These are phyloP conservation scores for Lepraria neglecta DNA, from an alignment of 495 filamentous ascomycete genomes.

Conservation along the genomic window DNA sequence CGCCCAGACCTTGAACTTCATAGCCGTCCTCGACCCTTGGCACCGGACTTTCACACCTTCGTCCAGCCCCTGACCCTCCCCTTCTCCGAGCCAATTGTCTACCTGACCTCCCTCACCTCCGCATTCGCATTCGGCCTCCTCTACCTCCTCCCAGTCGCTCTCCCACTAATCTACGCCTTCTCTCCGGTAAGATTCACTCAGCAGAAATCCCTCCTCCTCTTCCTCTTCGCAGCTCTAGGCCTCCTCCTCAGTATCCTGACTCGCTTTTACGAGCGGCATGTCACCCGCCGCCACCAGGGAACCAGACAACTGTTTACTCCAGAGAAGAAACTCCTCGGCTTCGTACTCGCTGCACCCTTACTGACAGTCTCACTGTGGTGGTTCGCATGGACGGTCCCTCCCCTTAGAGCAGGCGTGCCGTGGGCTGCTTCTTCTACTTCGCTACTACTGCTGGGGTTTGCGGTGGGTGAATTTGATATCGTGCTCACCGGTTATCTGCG, in stretches of 20 bases:
- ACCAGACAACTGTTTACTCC: background rate
- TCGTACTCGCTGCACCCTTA: background rate
- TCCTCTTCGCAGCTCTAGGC: background rate
- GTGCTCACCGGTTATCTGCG: background rate
- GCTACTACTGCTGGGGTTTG: background rate
- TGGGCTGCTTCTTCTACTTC: background rate
- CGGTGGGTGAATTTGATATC: background rate
- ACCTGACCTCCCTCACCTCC: background rate
- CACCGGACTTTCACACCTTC: background rate
- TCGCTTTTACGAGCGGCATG: background rate
- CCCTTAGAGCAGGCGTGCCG: background rate
- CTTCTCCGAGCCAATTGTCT: conserved; percentile 1
- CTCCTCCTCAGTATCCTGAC: conserved; percentile 6
- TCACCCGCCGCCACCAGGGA: too few relatives aligned
- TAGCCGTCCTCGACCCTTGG: background rate
- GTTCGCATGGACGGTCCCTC: conserved; percentile 7
- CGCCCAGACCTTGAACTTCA: conserved; percentile 1
- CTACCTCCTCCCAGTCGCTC: conserved; percentile 11
- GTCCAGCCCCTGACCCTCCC: background rate
- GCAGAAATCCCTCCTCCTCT: background rate
- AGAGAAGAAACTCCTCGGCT: background rate
- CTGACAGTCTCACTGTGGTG: conserved; percentile 5
- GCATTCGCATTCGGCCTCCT: conserved; percentile 5
- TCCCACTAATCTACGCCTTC: conserved; percentile 11
- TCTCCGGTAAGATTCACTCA: background rate